Evolutionary conservation across 169 alveolate species (phyloP).

Genomic region (Plasmodium falciparum): DNA sequence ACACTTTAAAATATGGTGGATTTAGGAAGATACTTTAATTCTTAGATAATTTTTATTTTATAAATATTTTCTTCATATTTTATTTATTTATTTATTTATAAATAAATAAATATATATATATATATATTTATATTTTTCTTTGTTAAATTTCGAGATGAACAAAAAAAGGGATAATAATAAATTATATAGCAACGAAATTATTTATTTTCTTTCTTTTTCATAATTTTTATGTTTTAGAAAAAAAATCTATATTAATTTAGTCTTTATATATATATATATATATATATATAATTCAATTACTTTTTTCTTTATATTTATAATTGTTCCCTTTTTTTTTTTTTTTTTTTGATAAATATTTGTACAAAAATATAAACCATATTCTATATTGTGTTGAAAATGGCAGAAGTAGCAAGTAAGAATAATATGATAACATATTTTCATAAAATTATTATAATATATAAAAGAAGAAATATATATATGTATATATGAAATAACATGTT

Average conservation of each 20-base stretch:
- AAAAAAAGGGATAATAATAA: not conserved
- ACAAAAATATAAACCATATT: slow-evolving; percentile 5
- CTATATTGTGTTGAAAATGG: slow-evolving; percentile 34
- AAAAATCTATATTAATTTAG: not conserved
- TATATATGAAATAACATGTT: slow-evolving; percentile 3
- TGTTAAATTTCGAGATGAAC: not conserved
- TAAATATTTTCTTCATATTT: not conserved
- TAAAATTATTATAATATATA: slow-evolving; percentile 3
- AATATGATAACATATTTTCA: not conserved
- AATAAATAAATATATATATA: not conserved
- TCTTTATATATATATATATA: not conserved
- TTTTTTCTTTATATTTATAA: not conserved
- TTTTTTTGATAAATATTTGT: not conserved
- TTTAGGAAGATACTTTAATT: no score
- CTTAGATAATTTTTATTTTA: no score
- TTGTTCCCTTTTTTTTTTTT: not conserved
- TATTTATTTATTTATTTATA: not conserved
- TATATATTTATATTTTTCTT: not conserved
- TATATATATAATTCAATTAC: no score
- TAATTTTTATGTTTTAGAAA: slow-evolving; percentile 2
- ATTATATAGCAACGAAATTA: not conserved
- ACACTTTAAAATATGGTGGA: no score
- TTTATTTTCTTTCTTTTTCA: slow-evolving; percentile 4
- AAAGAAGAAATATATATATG: not conserved
- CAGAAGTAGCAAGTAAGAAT: slow-evolving; percentile 76